These are phyloP conservation scores for Gossypium thurberi DNA, from an alignment of 345 rosid species.

Conservation along the genomic window DNA sequence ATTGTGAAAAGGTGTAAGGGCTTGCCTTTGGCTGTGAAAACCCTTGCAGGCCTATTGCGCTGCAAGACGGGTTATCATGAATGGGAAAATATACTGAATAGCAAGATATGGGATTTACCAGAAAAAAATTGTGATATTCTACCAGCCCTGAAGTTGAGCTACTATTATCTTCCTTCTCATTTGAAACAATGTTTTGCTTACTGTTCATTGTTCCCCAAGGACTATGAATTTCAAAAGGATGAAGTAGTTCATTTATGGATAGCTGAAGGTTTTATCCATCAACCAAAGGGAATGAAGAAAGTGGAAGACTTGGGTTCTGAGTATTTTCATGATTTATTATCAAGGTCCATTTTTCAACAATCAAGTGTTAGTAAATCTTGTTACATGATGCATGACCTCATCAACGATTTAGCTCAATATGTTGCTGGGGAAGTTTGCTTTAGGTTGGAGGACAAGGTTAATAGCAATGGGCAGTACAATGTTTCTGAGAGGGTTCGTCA, in stretches of 20 bases:
- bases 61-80: neutral
- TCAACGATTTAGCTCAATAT: constrained; percentile 14
- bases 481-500: constrained; percentile 7
- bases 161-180: constrained; percentile 18
- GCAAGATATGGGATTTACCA: constrained; percentile 7
- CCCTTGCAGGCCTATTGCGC: constrained; percentile 12
- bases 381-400: neutral
- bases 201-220: constrained; percentile 17
- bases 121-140: neutral
- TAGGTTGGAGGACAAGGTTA: constrained; percentile 5
- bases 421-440: constrained; percentile 10
- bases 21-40: constrained; percentile 22
- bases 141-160: constrained; percentile 16
- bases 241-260: constrained; percentile 22
- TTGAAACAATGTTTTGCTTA: constrained; percentile 25
- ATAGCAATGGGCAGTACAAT: neutral
- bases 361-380: neutral
- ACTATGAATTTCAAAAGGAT: constrained; percentile 2
- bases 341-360: constrained; percentile 16
- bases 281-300: neutral
- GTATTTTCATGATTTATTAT: constrained; percentile 5
- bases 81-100: constrained; percentile 14
- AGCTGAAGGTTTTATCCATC: constrained; percentile 22
- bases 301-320: constrained; percentile 10
- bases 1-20: constrained; percentile 8